Evolutionary conservation across 2,329 filamentous ascomycete species (phyloP).

Genomic region (Fusarium miscanthi): DNA sequence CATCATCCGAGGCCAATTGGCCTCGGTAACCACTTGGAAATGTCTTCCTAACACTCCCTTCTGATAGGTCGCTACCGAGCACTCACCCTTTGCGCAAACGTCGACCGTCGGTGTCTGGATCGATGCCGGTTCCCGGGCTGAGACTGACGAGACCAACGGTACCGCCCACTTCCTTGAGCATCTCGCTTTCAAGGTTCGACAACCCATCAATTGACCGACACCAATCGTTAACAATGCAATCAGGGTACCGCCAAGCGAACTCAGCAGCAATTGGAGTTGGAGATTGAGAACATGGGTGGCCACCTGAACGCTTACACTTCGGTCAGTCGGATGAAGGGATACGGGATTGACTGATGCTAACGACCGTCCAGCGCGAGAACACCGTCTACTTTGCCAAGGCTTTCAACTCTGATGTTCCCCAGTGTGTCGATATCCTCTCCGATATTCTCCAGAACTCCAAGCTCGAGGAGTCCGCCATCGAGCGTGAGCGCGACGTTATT

Average conservation of each 20-base stretch:
- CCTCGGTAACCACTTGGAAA: constrained; percentile 35
- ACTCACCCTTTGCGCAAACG: constrained; percentile 98
- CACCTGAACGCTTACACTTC: constrained; percentile 99
- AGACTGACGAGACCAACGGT: constrained; percentile 98
- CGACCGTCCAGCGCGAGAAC: constrained; percentile 82
- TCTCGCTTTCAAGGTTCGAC: constrained; percentile 94
- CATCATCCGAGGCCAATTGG: constrained; percentile 53
- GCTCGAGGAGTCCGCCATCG: constrained; percentile 90
- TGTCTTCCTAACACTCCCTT: constrained; percentile 41
- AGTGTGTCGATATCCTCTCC: constrained; percentile 97
- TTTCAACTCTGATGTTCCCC: constrained; percentile 97
- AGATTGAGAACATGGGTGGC: constrained; percentile 99
- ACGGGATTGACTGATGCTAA: constrained; percentile 41
- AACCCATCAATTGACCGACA: constrained; percentile 37
- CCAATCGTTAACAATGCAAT: constrained; percentile 31
- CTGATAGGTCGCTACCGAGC: constrained; percentile 90
- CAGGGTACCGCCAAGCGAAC: constrained; percentile 95
- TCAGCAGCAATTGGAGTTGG: constrained; percentile 97
- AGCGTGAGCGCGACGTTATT: constrained; percentile 98
- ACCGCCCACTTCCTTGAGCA: constrained; percentile 99
- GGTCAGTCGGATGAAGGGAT: constrained; percentile 67
- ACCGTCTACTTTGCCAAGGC: constrained; percentile 99
- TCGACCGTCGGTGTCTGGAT: constrained; percentile 99
- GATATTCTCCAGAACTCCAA: constrained; percentile 99
- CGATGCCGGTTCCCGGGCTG: constrained; percentile 96